Base-by-base conservation (phyloP, 164 flowering plant genomes). In the Houttuynia cordata region DNA sequence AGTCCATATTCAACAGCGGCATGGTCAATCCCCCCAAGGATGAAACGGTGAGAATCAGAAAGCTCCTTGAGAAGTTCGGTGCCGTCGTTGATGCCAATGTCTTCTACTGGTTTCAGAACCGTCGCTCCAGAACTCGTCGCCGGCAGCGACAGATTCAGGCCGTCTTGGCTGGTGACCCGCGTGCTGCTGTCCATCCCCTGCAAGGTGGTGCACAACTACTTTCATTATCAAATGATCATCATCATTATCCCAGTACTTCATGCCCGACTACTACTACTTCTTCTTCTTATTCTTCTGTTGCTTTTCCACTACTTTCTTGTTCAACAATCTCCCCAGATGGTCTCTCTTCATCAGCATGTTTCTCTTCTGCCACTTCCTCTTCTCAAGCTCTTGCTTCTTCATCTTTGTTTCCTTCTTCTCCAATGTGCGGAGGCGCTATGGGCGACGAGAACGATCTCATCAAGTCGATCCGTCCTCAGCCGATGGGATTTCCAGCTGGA, bases 21-120 rank as follows among this genome's bases (percentile, higher is more conserved):
- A 90, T 90, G 97, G 99, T 93, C 0, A 93, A 93, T 60, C 99
- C 99, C 1, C 91, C 94, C 0, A 90, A 85, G 63, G 91, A 88
- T 40, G 99, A 93, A 62, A 88, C 96, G 1, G 88, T 84, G 30
- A 74, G 83, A 64, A 93, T 90, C 34, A 73, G 97, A 50, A 84
- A 88, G 67, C 67, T 86, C 37, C 87, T 90, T 0, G 91, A 90
- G 74, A 77, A 82, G 67, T 93, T 78, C 52, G 99, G 99, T 0
- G 24, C 97, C 0, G 97, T 93, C 1, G 92, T 85, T 0, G 99
- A 93, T 49, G 94, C 98, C 12, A 93, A 93, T 64, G 96, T 93
- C 59, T 93, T 89, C 78, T 93, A 93, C 73, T 93, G 98, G 99
- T 93, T 93, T 66, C 99, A 93, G 50, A 56, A 91, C 76, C 76